phyloP scores from a whole-genome alignment of 2,329 filamentous ascomycete genomes.

The Botrytis hyacinthi region DNA sequence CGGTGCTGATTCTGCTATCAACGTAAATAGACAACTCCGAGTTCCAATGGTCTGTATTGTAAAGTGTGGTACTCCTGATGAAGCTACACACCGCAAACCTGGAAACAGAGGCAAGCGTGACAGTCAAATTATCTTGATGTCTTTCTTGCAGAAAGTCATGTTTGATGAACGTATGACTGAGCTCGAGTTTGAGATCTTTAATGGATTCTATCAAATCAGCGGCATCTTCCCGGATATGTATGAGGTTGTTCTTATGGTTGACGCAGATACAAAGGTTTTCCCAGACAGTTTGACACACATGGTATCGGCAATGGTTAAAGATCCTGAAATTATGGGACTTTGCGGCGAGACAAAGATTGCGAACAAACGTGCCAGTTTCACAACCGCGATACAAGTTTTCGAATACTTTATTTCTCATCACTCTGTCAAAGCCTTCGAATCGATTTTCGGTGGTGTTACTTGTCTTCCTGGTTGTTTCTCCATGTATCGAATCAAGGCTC shows the following conservation, averaged over 20 bases:
- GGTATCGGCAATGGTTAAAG: conserved; percentile 98
- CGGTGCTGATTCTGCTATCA: conserved; percentile 74
- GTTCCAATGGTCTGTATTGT: conserved; percentile 97
- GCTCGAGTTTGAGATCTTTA: conserved; percentile 99
- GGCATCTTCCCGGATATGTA: conserved; percentile 98
- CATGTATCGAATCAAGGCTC: conserved; percentile 99
- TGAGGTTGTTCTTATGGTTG: conserved; percentile 97
- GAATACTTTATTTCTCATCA: conserved; percentile 99
- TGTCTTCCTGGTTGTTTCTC: conserved; percentile 98
- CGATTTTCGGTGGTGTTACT: conserved; percentile 97
- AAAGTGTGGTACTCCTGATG: conserved; percentile 91
- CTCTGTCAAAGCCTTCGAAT: conserved; percentile 94
- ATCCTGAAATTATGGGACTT: conserved; percentile 98
- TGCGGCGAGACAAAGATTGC: conserved; percentile 99
- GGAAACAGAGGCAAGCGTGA: conserved; percentile 98
- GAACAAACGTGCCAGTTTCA: conserved; percentile 93
- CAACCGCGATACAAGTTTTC: conserved; percentile 97
- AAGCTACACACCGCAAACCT: conserved; percentile 77
- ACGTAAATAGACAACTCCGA: conserved; percentile 84
- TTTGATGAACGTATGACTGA: conserved; percentile 99
- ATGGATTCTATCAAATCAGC: conserved; percentile 96
- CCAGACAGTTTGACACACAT: conserved; percentile 98
- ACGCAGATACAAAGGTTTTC: conserved; percentile 98
- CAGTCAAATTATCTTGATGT: conserved; percentile 99
- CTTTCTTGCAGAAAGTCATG: conserved; percentile 99